Evolutionary conservation across 306 rosid species (phyloP), one percentile per base, ranked within the genome.

Genomic region (Sicyos baderoa): DNA sequence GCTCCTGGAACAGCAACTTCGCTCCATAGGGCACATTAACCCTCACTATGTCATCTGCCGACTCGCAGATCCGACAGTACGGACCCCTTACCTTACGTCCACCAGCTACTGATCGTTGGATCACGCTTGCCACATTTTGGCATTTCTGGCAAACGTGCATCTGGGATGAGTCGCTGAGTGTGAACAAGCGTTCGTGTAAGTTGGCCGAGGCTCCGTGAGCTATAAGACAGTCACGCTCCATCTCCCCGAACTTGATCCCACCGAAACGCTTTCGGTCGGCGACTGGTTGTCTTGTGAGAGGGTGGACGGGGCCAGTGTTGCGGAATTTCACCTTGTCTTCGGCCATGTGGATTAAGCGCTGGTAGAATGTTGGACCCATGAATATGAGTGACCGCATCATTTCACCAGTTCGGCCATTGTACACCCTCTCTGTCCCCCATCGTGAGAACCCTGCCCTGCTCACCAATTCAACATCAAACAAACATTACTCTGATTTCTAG

Each of bases 161-260:
- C 82, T 86, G 88, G 37, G 97, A 94, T 44, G 86, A 94, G 78
- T 88, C 99, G 7, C 97, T 93, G 18, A 94, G 90, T 0, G 97
- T 94, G n/a, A 84, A 94, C 35, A 94, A 91, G 9, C 99, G 97
- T 51, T 94, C 99, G 11, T 94, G 88, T 74, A 94, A 77, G 82
- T 94, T 94, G 29, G 97, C 94, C 0, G 99, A 90, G 25, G 99
- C 99, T 37, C 99, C 99, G 4, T 94, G 99, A 14, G 99, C 99
- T 6, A 94, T 82, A 13, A 94, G 84, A 76, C 99, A 94, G 77
- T 94, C 99, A 4, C 99, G 89, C 80, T 94, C 99, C 99, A 94
- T 94, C 76, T 94, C 99, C 32, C 99, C 99, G 13, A 94, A 94
- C 74, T 94, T 94, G 70, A 94, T 83, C 21, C 99, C 99, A 54